phyloP scores from a whole-genome alignment of 2,329 filamentous ascomycete species.

The Fusarium ambrosium region DNA sequence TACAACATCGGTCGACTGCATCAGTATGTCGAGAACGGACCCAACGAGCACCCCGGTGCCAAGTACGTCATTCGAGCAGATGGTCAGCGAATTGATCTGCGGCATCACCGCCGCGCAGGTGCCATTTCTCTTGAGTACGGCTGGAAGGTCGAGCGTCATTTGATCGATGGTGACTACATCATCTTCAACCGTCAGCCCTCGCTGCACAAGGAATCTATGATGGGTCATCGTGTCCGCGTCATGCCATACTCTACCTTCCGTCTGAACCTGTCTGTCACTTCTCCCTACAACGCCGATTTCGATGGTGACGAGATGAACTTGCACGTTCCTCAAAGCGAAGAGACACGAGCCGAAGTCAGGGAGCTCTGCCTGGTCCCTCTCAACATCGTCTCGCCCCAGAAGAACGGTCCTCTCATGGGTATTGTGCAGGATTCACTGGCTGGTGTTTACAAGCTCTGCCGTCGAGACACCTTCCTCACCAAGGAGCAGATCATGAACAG shows the following conservation, averaged over 20 bases:
- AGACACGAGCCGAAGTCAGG: constrained; percentile 93
- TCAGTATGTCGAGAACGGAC: constrained; percentile 90
- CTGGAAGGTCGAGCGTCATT: constrained; percentile 98
- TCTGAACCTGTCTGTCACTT: constrained; percentile 96
- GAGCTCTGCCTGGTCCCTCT: constrained; percentile 97
- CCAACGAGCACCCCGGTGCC: constrained; percentile 94
- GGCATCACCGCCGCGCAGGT: constrained; percentile 89
- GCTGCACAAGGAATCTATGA: constrained; percentile 99
- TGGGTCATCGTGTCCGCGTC: constrained; percentile 96
- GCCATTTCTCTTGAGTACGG: constrained; percentile 93
- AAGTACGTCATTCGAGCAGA: constrained; percentile 96
- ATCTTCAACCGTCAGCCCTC: constrained; percentile 99
- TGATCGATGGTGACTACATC: constrained; percentile 96
- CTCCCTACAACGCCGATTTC: constrained; percentile 99
- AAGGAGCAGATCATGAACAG: constrained; percentile 96
- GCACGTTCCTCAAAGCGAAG: constrained; percentile 97
- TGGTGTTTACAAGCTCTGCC: constrained; percentile 96
- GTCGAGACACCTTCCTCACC: constrained; percentile 89
- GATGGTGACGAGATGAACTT: constrained; percentile 99
- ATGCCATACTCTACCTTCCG: constrained; percentile 99
- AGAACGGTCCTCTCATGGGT: constrained; percentile 98
- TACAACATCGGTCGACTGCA: constrained; percentile 98
- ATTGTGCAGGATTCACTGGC: constrained; percentile 98
- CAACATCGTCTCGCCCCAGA: constrained; percentile 98
- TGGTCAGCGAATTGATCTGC: constrained; percentile 93